These are phyloP conservation scores for Salix arbutifolia DNA, from an alignment of 345 rosid genomes.

Conservation along the genomic window DNA sequence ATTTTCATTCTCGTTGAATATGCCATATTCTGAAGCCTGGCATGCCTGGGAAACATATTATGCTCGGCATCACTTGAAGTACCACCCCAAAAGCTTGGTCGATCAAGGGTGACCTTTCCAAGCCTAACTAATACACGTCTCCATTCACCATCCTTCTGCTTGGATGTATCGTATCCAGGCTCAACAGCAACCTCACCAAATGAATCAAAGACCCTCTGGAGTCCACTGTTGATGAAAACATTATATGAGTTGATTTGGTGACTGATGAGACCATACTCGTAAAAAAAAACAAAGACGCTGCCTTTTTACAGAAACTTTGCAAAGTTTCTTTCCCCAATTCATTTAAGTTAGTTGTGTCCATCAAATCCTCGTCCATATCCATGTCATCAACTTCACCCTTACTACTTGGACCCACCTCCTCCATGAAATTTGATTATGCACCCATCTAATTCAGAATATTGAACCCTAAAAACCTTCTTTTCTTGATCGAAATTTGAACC, in stretches of 20 bases:
- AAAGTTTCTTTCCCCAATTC: conserved; percentile 51
- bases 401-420: too few species aligned
- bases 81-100: too few species aligned
- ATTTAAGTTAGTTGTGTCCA: conserved; percentile 18
- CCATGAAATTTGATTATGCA: too few species aligned
- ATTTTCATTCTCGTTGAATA: conserved; percentile 71
- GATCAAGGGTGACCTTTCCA: too few species aligned
- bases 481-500: too few species aligned
- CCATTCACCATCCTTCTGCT: conserved; percentile 66
- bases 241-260: conserved; percentile 85
- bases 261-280: conserved; percentile 68
- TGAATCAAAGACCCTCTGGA: conserved; percentile 59
- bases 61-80: too few species aligned
- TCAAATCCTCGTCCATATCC: conserved; percentile 26
- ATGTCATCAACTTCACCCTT: conserved; percentile 15
- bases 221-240: conserved; percentile 56
- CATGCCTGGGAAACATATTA: conserved; percentile 64
- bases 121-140: conserved; percentile 44
- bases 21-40: conserved; percentile 91
- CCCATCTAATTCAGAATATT: too few species aligned
- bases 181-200: conserved; percentile 58
- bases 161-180: conserved; percentile 66
- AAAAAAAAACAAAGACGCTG: conserved; percentile 44
- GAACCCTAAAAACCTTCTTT: too few species aligned
- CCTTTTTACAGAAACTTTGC: conserved; percentile 55